Conservation (phyloP, 2,329 filamentous ascomycete genomes). For the Diplocarpon mali region DNA sequence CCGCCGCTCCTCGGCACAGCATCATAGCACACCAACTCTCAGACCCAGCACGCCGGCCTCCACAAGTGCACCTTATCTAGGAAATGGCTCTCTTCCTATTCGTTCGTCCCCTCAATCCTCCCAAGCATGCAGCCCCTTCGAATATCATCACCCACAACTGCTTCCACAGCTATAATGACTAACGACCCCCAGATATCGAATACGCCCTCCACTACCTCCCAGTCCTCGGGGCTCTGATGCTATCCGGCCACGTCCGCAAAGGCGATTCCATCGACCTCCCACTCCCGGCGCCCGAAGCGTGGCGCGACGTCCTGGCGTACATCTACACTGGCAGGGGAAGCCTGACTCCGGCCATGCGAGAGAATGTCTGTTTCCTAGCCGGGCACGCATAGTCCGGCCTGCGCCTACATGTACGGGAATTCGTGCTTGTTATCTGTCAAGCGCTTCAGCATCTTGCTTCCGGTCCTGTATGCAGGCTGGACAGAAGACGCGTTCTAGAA, state of each 20-base stretch:
- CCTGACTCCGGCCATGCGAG: slow-evolving; percentile 34
- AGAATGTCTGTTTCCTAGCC: slow-evolving; percentile 45
- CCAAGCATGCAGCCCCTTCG: too few relatives aligned
- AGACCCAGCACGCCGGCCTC: neutral
- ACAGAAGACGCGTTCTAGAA: too few relatives aligned
- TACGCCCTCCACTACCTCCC: slow-evolving; percentile 40
- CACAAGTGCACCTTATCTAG: neutral
- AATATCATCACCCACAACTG: neutral
- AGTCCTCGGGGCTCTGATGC: slow-evolving; percentile 42
- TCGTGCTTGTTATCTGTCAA: too few relatives aligned
- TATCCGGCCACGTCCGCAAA: slow-evolving; percentile 39
- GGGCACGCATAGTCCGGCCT: slow-evolving; percentile 28
- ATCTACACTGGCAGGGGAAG: slow-evolving; percentile 41
- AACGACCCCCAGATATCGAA: slow-evolving; percentile 32
- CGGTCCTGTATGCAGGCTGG: too few relatives aligned
- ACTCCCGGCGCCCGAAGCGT: slow-evolving; percentile 43
- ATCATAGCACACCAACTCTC: neutral
- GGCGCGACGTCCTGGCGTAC: slow-evolving; percentile 43
- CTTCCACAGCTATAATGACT: neutral
- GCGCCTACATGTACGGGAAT: too few relatives aligned
- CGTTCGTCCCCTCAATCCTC: slow-evolving; percentile 30
- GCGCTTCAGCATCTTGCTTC: too few relatives aligned
- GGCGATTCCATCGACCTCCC: slow-evolving; percentile 47
- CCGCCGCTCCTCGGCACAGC: slow-evolving; percentile 13
- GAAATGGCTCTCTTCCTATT: slow-evolving; percentile 31